Conservation (phyloP, 2,329 filamentous ascomycete genomes). For the Oidium heveae region DNA sequence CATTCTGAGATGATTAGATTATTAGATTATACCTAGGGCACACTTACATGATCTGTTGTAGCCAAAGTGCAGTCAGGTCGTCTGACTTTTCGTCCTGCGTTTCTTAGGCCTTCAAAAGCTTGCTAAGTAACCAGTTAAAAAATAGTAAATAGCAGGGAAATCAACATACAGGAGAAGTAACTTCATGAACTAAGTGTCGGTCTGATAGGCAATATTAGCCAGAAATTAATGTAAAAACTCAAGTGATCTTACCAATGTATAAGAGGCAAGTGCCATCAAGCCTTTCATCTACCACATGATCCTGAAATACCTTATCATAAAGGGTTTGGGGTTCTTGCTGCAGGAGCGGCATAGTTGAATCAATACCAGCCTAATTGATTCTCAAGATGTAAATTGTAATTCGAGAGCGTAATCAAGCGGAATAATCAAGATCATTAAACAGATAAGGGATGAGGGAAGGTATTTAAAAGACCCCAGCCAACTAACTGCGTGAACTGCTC, state of each 20-base stretch:
- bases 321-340: constrained; percentile 55
- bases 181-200: constrained; percentile 91
- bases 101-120: constrained; percentile 89
- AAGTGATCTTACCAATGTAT: constrained; percentile 51
- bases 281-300: constrained; percentile 88
- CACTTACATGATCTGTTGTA: constrained; percentile 80
- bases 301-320: constrained; percentile 93
- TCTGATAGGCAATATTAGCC: constrained; percentile 23
- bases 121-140: constrained; percentile 29
- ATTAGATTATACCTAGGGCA: background rate
- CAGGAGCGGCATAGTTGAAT: constrained; percentile 55
- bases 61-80: constrained; percentile 90
- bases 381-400: too few species aligned
- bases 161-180: constrained; percentile 65
- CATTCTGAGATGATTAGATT: constrained; percentile 34
- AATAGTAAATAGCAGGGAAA: too few species aligned
- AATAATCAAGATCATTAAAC: too few species aligned
- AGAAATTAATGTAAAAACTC: background rate
- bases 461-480: too few species aligned
- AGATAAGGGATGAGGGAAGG: too few species aligned
- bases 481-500: too few species aligned
- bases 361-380: too few species aligned
- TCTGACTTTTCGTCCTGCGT: constrained; percentile 67
- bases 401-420: too few species aligned
- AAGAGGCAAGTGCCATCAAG: constrained; percentile 76